phyloP scores from a whole-genome alignment of 2,329 filamentous ascomycete species.

The Incumbomyces delicatus region DNA sequence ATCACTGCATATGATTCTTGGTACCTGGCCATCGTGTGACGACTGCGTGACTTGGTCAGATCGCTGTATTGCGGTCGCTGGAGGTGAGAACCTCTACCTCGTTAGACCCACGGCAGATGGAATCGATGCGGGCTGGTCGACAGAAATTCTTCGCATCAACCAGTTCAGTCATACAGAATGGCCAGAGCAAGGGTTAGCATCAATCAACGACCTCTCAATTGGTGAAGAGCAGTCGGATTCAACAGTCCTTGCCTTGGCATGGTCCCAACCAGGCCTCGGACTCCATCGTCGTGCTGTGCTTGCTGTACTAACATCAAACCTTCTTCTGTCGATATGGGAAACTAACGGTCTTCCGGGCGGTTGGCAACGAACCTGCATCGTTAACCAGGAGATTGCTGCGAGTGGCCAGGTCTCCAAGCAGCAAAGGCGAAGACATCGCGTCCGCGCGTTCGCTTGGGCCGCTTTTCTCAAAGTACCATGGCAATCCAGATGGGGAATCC shows the following conservation, averaged over 20 bases:
- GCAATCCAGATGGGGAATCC: constrained; percentile 25
- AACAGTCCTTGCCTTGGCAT: constrained; percentile 40
- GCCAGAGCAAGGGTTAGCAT: constrained; percentile 36
- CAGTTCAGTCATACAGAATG: constrained; percentile 44
- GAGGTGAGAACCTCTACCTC: constrained; percentile 43
- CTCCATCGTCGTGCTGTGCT: constrained; percentile 45
- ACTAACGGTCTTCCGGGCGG: constrained; percentile 35
- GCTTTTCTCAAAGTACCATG: constrained; percentile 9
- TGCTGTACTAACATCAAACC: constrained; percentile 47
- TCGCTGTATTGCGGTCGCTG: constrained; percentile 48
- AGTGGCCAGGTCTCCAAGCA: background rate
- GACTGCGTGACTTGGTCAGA: constrained; percentile 50
- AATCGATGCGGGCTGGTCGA: constrained; percentile 26
- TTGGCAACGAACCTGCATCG: constrained; percentile 45
- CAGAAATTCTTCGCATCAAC: constrained; percentile 38
- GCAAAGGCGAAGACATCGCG: constrained; percentile 14
- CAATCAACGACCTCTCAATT: constrained; percentile 42
- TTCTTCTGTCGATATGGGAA: constrained; percentile 49
- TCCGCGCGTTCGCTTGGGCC: constrained; percentile 36
- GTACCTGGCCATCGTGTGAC: constrained; percentile 42
- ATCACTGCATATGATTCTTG: constrained; percentile 16
- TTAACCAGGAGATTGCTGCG: constrained; percentile 33
- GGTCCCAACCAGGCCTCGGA: constrained; percentile 49
- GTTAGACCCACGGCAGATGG: constrained; percentile 12
- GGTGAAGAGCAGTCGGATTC: constrained; percentile 50